Base-by-base conservation (phyloP, 2,329 filamentous ascomycete species). In the Samsoniella hepiali region DNA sequence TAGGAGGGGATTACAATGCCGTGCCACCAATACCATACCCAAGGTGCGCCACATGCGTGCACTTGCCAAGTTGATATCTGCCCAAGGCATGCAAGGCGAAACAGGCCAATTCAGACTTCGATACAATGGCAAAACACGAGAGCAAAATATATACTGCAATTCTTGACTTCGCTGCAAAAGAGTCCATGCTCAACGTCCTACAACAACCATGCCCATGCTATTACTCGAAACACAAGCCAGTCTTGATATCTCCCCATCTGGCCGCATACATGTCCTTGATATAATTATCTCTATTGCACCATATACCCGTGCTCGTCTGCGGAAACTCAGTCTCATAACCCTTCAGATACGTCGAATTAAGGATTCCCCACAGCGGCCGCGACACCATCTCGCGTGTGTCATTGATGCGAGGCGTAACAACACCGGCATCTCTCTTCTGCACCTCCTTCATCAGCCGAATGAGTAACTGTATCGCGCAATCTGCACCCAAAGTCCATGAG, bases 401-500 rank as follows among this genome's bases (percentile, higher is more conserved):
- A 29, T 49, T 31, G 3, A 50, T 2, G 2, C 47, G 44, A 1
- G 57, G 45, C 44, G 32, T 29, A 3, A 59, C 40, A 0, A 31
- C 31, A 5, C 32, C 27, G 2, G 36, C 53, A 13, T n/a, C 36
- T 7, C 36, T 56, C 45, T 10, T n/a, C n/a, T 6, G 34, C 34
- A 44, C 4, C 22, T 29, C 36, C 40, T 53, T 13, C 29, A 62
- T 36, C 50, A 62, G 3, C 5, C 59, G 29, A 5, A 62, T 31
- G 17, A 55, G 29, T 5, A 62, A 17, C 15, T 31, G 50, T 10
- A 31, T 50, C 13, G 59, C 59, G 95, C 78, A 77, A 63, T 90
- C 87, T 0, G 84, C 83, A 2, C 88, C 88, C 0, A 89, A 81
- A 0, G 88, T 91, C 88, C 88, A 91, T 0, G 83, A 83, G 5